Base-by-base conservation (phyloP, 202 grass and related monocot genomes). In the Musa balbisiana region DNA sequence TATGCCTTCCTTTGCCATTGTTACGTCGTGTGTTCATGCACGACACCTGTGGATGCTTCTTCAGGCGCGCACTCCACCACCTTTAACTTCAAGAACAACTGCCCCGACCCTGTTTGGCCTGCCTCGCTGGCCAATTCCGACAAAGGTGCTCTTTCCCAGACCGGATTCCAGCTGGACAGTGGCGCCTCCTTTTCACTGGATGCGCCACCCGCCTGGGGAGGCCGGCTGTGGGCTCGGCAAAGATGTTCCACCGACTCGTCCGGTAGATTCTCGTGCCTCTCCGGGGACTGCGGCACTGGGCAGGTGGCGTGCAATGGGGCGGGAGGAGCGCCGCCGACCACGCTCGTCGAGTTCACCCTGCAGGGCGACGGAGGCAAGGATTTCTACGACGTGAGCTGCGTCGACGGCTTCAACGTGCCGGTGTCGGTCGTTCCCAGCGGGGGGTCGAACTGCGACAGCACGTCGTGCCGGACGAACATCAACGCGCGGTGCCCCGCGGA, bases 331-430 rank as follows among this genome's bases (percentile, higher is more conserved):
- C 78, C 90, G 19, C 90, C 90, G 56, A 53, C 85, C 17, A 93
- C 82, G 2, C 80, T 93, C 1, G 85, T 76, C 8, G 90, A 93
- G 79, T 82, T 93, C 85, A 93, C 87, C 6, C 76, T 93, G 33
- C 67, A 82, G 52, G 85, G 85, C 27, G 70, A 16, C 27, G 62
- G 19, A 5, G 77, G 26, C 9, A 51, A 58, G 49, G 90, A 89
- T 80, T 89, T 89, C 79, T 92, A 89, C 84, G 87, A 92, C 55
- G 33, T 43, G 33, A 43, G 33, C 33, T 87, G 87, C 64, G 82
- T 92, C 0, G 90, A 92, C 76, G 87, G 90, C 51, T 92, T 92
- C 82, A 92, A 92, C 58, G 52, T 92, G 53, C 90, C 87, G 9
- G 3, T 92, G 26, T 55, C 73, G 59, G 66, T 83, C 13, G 5